Conservation (phyloP, 1,284 basidiomycete genomes). For the Papiliotrema terrestris region DNA sequence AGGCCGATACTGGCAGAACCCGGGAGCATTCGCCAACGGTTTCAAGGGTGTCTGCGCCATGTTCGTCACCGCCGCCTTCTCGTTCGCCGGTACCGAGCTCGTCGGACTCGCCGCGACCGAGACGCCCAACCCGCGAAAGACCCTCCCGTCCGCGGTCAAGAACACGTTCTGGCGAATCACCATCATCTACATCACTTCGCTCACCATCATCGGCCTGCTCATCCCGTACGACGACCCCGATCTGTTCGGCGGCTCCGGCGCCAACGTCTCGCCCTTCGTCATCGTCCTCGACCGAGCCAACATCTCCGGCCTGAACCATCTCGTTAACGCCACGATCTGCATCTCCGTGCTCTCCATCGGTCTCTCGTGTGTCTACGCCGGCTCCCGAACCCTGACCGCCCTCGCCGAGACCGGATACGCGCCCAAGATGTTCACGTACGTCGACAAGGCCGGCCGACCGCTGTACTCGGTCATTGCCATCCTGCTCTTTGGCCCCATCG, state of each 20-base stretch:
- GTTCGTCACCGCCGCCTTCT: slow-evolving; percentile 60
- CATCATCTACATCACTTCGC: slow-evolving; percentile 54
- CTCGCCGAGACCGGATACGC: slow-evolving; percentile 49
- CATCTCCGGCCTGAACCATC: slow-evolving; percentile 50
- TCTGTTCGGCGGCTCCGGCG: slow-evolving; percentile 41
- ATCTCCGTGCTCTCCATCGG: slow-evolving; percentile 46
- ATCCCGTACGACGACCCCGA: slow-evolving; percentile 40
- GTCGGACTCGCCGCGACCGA: slow-evolving; percentile 81
- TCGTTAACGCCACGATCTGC: slow-evolving; percentile 54
- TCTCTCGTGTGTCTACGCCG: slow-evolving; percentile 46
- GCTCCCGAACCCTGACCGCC: slow-evolving; percentile 46
- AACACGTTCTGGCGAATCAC: slow-evolving; percentile 50
- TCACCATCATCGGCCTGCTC: slow-evolving; percentile 53
- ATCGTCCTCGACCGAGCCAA: slow-evolving; percentile 49
- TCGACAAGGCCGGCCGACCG: slow-evolving; percentile 55
- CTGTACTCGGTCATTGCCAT: slow-evolving; percentile 48
- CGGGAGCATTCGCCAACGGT: slow-evolving; percentile 50
- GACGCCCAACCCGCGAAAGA: slow-evolving; percentile 52
- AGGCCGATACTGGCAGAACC: slow-evolving; percentile 38
- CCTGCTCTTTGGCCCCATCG: slow-evolving; percentile 46
- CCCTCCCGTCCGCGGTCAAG: slow-evolving; percentile 53
- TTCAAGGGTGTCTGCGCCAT: slow-evolving; percentile 51
- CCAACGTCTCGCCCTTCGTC: slow-evolving; percentile 54
- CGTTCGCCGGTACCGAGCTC: slow-evolving; percentile 77
- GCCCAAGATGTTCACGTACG: slow-evolving; percentile 49